Percentiles rank a stretch among this genome's conserved stretches.
Evolutionary conservation across 345 rosid genomes (phyloP).

Genomic region (Lepidium didymum): DNA sequence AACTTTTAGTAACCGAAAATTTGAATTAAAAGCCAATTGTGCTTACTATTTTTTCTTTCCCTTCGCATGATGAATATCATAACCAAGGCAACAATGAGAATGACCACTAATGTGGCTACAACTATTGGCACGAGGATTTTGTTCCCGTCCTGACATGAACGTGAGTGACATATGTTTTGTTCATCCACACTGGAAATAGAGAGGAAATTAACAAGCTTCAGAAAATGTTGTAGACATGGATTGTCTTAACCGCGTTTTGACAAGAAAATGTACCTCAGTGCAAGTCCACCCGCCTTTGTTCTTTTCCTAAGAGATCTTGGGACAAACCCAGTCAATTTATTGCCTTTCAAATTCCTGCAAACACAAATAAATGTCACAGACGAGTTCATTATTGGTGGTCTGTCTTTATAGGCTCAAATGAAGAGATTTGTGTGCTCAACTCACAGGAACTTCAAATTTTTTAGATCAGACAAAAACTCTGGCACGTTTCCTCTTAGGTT

Average conservation of each 20-base stretch:
- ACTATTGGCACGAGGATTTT: constrained; percentile 31
- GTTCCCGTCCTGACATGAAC: constrained; percentile 34
- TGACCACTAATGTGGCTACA: constrained; percentile 10
- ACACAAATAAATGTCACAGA: background rate
- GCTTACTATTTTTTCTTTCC: constrained; percentile 32
- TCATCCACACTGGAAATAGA: constrained; percentile 35
- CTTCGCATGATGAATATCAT: constrained; percentile 25
- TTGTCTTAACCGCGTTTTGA: background rate
- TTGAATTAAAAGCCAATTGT: background rate
- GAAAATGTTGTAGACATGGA: background rate
- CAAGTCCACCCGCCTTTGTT: constrained; percentile 28
- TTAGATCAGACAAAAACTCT: constrained; percentile 33
- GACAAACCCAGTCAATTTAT: constrained; percentile 43
- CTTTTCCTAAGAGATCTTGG: constrained; percentile 38
- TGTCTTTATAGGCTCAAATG: background rate
- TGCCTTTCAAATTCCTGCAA: constrained; percentile 42
- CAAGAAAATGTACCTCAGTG: constrained; percentile 33
- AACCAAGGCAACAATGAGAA: constrained; percentile 25
- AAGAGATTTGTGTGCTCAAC: constrained; percentile 6
- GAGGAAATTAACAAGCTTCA: background rate
- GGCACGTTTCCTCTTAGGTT: constrained; percentile 40
- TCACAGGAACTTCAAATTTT: constrained; percentile 33
- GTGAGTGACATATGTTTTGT: constrained; percentile 34
- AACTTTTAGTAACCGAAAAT: background rate
- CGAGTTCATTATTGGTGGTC: background rate